Percentiles rank a stretch among this genome's conserved stretches.
phyloP scores from a whole-genome alignment of 352 stramenopile species.

The Aphanomyces invadans region DNA sequence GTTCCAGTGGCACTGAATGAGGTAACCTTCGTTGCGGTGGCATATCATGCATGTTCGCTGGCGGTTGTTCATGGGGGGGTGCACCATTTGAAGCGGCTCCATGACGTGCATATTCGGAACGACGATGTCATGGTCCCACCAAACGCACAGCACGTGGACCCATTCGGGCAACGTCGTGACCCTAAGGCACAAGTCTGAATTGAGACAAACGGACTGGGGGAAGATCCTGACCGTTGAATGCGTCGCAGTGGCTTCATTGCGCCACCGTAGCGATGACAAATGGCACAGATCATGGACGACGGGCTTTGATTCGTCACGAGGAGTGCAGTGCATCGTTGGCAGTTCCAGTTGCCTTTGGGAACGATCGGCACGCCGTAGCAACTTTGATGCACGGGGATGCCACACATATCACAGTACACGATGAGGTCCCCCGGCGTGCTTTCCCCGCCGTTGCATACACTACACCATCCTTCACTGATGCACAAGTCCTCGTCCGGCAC shows the following conservation, averaged over 20 bases:
- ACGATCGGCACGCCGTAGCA: conserved; percentile 66
- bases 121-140: conserved; percentile 19
- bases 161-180: conserved; percentile 8
- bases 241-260: conserved; percentile 20
- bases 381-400: conserved; percentile 66
- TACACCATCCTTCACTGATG: conserved; percentile 43
- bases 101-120: conserved; percentile 14
- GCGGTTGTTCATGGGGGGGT: conserved; percentile 2
- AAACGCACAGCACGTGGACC: conserved; percentile 19
- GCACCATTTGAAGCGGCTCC: conserved; percentile 16
- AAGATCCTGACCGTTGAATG: conserved; percentile 18
- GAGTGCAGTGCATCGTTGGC: conserved; percentile 43
- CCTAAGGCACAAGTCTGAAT: too few species aligned
- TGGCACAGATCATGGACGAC: conserved; percentile 2
- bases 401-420: conserved; percentile 68
- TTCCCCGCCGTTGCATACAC: conserved; percentile 56
- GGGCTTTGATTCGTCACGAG: background rate
- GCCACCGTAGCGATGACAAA: conserved; percentile 19
- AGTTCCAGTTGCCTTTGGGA: conserved; percentile 71
- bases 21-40: conserved; percentile 6
- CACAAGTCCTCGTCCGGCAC: conserved; percentile 15
- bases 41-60: conserved; percentile 5
- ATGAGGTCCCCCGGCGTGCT: conserved; percentile 63
- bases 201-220: too few species aligned
- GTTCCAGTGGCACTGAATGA: conserved; percentile 15